Conservation (phyloP, 768 basidiomycete species). For the Gymnopilus dilepis region DNA sequence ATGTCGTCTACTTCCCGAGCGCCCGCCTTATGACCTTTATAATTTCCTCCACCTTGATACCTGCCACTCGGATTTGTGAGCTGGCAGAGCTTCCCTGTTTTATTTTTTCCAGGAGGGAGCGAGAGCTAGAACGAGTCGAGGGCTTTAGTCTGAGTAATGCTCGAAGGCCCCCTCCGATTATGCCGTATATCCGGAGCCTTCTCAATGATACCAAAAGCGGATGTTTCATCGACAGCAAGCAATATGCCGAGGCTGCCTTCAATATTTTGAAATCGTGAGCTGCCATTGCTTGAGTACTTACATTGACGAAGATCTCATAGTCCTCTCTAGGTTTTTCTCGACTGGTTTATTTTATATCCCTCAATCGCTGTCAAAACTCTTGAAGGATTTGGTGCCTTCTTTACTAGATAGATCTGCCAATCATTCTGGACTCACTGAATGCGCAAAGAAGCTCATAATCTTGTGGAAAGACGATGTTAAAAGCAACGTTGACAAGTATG, state of each 20-base stretch:
- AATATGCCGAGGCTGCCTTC: background rate
- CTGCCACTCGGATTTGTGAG: background rate
- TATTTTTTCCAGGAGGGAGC: background rate
- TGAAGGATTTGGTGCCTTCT: background rate
- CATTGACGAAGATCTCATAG: background rate
- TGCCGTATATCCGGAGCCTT: background rate
- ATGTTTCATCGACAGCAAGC: background rate
- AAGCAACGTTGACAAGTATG: too few species aligned
- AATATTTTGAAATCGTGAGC: background rate
- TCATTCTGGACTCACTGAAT: background rate
- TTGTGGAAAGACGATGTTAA: background rate
- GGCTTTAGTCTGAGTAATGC: background rate
- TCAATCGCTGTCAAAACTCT: background rate
- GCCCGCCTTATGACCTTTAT: background rate
- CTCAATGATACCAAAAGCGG: background rate
- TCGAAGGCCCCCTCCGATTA: background rate
- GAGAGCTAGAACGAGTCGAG: background rate
- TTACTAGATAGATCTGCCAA: background rate
- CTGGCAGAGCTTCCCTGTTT: background rate
- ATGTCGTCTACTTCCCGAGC: background rate
- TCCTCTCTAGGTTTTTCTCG: background rate
- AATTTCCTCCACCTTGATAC: background rate
- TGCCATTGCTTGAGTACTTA: background rate
- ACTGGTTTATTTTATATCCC: background rate
- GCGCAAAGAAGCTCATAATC: background rate